These are phyloP conservation scores for Gossypium lobatum DNA, from an alignment of 441 rosid genomes.

Conservation along the genomic window DNA sequence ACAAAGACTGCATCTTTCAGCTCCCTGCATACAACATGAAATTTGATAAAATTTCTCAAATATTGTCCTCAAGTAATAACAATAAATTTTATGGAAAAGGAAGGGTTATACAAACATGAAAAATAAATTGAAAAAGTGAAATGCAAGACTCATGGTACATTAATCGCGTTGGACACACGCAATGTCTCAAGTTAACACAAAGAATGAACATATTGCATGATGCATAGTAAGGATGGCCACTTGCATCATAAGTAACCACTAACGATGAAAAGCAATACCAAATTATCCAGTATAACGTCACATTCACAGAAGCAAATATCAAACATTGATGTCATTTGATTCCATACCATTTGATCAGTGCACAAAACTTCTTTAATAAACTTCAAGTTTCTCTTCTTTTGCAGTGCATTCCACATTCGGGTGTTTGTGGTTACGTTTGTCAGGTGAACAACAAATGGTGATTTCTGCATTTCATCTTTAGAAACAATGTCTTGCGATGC, in stretches of 20 bases:
- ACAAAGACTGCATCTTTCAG: slow-evolving; percentile 20
- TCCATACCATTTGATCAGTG: slow-evolving; percentile 30
- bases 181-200: neutral
- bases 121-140: too few species aligned
- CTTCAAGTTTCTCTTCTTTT: slow-evolving; percentile 15
- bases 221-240: too few species aligned
- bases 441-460: slow-evolving; percentile 33
- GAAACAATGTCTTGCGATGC: slow-evolving; percentile 14
- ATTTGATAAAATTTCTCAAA: neutral
- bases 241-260: too few species aligned
- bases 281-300: too few species aligned
- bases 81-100: too few species aligned
- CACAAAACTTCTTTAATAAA: slow-evolving; percentile 33
- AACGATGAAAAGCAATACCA: too few species aligned
- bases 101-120: too few species aligned
- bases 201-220: neutral
- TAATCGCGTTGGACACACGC: neutral
- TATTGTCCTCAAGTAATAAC: too few species aligned
- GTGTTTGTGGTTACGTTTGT: slow-evolving; percentile 34
- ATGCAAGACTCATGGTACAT: neutral
- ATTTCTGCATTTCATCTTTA: slow-evolving; percentile 11
- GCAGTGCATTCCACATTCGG: slow-evolving; percentile 53
- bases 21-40: slow-evolving; percentile 20
- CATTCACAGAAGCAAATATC: too few species aligned
- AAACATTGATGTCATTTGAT: neutral